A percentile compares a stretch with the other conserved stretches of the same genome.
phyloP scores from a whole-genome alignment of 352 stramenopile species.

The Thalassiosira hispida region DNA sequence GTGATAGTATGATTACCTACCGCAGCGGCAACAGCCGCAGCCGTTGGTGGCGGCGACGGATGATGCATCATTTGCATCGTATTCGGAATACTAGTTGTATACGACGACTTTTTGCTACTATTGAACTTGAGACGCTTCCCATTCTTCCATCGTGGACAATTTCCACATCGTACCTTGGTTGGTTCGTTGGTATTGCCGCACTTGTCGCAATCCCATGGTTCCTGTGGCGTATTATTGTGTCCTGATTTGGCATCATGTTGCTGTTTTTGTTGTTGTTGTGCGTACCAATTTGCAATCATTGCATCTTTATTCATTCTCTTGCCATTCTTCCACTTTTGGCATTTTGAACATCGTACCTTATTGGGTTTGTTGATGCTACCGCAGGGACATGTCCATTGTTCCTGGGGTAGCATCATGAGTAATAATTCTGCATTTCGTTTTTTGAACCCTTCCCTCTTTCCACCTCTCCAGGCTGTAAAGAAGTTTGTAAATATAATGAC shows the following conservation, averaged over 20 bases:
- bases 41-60: too few species aligned
- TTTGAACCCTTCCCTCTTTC: neutral
- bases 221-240: neutral
- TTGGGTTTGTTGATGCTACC: constrained; percentile 7
- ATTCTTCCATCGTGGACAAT: constrained; percentile 24
- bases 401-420: neutral
- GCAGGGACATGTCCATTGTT: constrained; percentile 8
- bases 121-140: constrained; percentile 3
- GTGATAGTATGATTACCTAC: too few species aligned
- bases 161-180: constrained; percentile 17
- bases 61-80: too few species aligned
- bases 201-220: constrained; percentile 26
- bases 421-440: neutral
- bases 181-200: constrained; percentile 16
- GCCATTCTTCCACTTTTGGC: constrained; percentile 13
- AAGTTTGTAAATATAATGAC: neutral
- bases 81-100: too few species aligned
- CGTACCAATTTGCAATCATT: neutral
- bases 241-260: neutral
- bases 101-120: too few species aligned
- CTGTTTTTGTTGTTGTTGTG: neutral
- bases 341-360: constrained; percentile 14
- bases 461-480: neutral
- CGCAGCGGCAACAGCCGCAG: neutral
- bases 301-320: neutral